These are phyloP conservation scores for Chlamydomonas reinhardtii DNA, from an alignment of 163 green algal genomes.

Conservation along the genomic window DNA sequence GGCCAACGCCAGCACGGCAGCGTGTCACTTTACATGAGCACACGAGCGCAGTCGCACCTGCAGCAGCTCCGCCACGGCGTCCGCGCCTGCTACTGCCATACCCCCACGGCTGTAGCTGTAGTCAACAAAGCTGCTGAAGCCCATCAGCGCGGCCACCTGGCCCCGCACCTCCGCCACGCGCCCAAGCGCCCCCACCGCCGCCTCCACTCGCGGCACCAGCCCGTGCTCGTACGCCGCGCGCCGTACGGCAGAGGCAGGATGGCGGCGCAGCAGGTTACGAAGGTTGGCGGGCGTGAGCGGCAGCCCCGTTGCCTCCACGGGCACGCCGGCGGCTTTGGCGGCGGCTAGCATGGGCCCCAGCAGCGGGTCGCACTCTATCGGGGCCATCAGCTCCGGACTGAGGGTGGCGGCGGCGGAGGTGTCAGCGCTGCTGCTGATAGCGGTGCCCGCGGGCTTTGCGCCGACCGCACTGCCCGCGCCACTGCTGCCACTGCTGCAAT, in stretches of 20 bases:
- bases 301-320: not conserved
- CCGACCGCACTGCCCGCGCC: not conserved
- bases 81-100: conserved; percentile 10
- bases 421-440: not conserved
- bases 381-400: not conserved
- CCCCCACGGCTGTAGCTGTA: not conserved
- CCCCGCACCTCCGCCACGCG: conserved; percentile 20
- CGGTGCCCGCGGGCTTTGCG: too few species aligned
- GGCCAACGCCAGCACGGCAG: not conserved
- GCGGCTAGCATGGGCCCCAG: conserved; percentile 13
- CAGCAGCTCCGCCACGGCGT: conserved; percentile 7
- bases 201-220: conserved; percentile 18
- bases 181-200: conserved; percentile 7
- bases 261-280: not conserved
- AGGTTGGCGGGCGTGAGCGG: conserved; percentile 25
- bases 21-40: too few species aligned
- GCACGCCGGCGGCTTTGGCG: conserved; percentile 8
- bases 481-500: too few species aligned
- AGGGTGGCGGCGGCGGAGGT: not conserved
- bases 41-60: not conserved
- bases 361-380: not conserved
- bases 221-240: conserved; percentile 8
- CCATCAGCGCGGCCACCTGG: conserved; percentile 6
- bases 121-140: not conserved
- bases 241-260: conserved; percentile 5